These are phyloP conservation scores for Starmerella powellii DNA, from an alignment of 805 yeast species.

Conservation along the genomic window DNA sequence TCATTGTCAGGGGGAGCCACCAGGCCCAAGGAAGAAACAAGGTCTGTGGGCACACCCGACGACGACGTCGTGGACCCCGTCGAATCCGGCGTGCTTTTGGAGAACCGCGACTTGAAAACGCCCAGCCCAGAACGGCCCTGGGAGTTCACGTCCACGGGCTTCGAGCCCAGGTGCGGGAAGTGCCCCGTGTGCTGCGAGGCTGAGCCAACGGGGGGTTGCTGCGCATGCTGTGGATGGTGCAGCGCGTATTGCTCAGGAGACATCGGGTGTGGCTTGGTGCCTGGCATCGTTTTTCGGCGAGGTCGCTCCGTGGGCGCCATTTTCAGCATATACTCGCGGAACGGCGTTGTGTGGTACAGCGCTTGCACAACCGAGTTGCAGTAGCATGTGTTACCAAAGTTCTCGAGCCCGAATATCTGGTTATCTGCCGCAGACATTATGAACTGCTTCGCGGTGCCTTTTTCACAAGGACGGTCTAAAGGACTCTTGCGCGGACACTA, in stretches of 20 bases:
- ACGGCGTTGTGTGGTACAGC: slow-evolving; percentile 58
- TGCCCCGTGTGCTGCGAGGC: no score
- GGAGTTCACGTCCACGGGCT: no score
- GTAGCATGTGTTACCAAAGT: slow-evolving; percentile 65
- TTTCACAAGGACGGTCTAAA: no score
- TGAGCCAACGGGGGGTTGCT: background rate
- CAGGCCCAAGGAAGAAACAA: background rate
- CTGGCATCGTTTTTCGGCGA: slow-evolving; percentile 30
- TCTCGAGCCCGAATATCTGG: slow-evolving; percentile 35
- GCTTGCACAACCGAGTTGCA: slow-evolving; percentile 89
- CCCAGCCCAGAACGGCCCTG: slow-evolving; percentile 6
- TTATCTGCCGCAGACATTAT: slow-evolving; percentile 11
- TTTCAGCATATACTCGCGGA: slow-evolving; percentile 41
- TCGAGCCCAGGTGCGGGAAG: no score
- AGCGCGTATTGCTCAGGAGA: background rate
- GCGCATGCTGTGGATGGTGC: background rate
- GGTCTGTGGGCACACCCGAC: no score
- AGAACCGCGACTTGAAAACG: slow-evolving; percentile 8
- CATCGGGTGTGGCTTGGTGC: slow-evolving; percentile 27
- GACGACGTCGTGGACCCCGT: no score
- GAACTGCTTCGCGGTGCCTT: no score
- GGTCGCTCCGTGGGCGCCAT: slow-evolving; percentile 25
- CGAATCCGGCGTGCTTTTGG: background rate
- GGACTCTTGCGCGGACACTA: no score
- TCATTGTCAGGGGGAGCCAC: background rate